Evolutionary conservation across 495 filamentous ascomycete genomes (phyloP).

Genomic region (Xylaria cubensis): DNA sequence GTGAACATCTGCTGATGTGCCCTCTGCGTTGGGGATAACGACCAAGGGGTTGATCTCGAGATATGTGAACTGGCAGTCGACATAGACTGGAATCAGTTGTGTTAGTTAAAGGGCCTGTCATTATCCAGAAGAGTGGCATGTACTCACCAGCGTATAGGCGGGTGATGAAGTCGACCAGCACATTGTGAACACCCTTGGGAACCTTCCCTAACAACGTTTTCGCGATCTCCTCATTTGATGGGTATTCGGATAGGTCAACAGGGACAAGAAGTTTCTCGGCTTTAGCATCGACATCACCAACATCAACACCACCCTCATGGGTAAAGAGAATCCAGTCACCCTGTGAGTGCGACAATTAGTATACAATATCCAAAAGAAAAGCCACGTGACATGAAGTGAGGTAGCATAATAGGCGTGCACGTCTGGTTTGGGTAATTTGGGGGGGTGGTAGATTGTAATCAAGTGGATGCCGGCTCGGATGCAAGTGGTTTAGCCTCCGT

Average conservation of each 20-base stretch:
- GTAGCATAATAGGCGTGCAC: slow-evolving; percentile 21
- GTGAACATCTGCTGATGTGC: slow-evolving; percentile 91
- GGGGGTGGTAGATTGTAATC: slow-evolving; percentile 12
- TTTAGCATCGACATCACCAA: slow-evolving; percentile 98
- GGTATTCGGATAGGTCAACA: slow-evolving; percentile 92
- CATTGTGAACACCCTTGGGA: slow-evolving; percentile 93
- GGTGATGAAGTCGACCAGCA: slow-evolving; percentile 97
- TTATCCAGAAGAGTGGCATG: background rate
- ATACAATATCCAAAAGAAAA: slow-evolving; percentile 21
- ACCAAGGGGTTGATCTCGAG: slow-evolving; percentile 99
- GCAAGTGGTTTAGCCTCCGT: slow-evolving; percentile 62
- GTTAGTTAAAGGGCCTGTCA: background rate
- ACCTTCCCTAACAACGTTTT: slow-evolving; percentile 86
- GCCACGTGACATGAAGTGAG: slow-evolving; percentile 29
- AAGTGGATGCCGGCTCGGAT: slow-evolving; percentile 41
- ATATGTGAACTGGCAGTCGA: slow-evolving; percentile 99
- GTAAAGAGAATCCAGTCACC: slow-evolving; percentile 99
- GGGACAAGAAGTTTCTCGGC: slow-evolving; percentile 98
- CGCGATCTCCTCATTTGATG: slow-evolving; percentile 94
- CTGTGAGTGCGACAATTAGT: slow-evolving; percentile 59
- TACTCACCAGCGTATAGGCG: slow-evolving; percentile 47
- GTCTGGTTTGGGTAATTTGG: slow-evolving; percentile 33
- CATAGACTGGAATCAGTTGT: slow-evolving; percentile 69
- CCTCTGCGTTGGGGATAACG: slow-evolving; percentile 91
- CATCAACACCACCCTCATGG: slow-evolving; percentile 98